Evolutionary conservation across 129 eudicot genomes (phyloP).

Genomic region (Artemisia annua): DNA sequence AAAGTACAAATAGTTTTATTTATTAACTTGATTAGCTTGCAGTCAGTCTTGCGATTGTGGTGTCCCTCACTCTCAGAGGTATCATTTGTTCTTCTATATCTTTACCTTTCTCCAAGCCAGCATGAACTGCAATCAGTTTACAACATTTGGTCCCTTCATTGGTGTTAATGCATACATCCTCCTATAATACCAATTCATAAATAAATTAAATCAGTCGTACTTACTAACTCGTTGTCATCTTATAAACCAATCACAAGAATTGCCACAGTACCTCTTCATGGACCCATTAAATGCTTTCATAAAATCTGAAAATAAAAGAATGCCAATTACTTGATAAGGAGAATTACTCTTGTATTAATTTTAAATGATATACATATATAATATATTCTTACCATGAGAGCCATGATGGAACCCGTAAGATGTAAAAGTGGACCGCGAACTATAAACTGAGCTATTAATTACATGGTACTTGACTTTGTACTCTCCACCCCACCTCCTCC

Average conservation of each 20-base stretch:
- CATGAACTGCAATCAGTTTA: no score
- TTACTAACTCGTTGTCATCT: background rate
- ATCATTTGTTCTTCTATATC: no score
- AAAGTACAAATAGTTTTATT: background rate
- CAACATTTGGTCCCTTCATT: no score
- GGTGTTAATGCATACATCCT: no score
- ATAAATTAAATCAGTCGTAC: background rate
- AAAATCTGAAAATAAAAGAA: constrained; percentile 46
- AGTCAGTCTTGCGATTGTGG: no score
- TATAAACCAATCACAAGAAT: background rate
- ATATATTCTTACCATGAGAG: constrained; percentile 54
- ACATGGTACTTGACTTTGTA: constrained; percentile 46
- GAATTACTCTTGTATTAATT: background rate
- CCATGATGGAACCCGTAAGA: constrained; percentile 88
- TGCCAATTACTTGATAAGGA: background rate
- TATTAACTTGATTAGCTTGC: no score
- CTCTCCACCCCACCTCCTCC: constrained; percentile 81
- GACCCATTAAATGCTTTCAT: constrained; percentile 82
- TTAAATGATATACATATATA: background rate
- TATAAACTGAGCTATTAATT: constrained; percentile 67
- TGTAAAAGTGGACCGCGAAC: no score
- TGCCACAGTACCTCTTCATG: constrained; percentile 65
- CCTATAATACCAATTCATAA: no score
- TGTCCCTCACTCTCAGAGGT: no score
- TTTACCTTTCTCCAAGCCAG: no score